Percentiles rank a stretch among this genome's conserved stretches.
Evolutionary conservation across 352 stramenopile genomes (phyloP).

Genomic region (Salisapilia sapeloensis): DNA sequence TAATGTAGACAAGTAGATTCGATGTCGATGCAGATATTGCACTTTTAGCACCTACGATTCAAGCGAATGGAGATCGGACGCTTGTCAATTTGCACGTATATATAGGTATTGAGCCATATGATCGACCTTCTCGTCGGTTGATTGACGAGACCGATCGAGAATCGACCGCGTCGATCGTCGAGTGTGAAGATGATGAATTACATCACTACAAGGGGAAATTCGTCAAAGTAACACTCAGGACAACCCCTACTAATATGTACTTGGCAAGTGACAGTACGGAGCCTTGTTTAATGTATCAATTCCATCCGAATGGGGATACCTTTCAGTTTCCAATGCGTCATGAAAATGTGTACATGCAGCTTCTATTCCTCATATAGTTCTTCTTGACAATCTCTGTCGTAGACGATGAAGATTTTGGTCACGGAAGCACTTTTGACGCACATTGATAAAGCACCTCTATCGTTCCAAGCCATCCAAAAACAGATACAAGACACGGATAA

Average conservation of each 20-base stretch:
- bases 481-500: neutral
- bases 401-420: conserved; percentile 33
- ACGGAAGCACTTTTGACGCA: conserved; percentile 28
- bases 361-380: neutral
- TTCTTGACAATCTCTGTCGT: neutral
- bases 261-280: conserved; percentile 5
- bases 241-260: conserved; percentile 10
- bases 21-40: conserved; percentile 26
- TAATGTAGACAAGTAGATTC: conserved; percentile 16
- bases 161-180: too few species aligned
- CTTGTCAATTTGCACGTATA: conserved; percentile 23
- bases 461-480: conserved; percentile 9
- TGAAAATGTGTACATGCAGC: conserved; percentile 12
- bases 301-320: conserved; percentile 27
- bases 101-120: too few species aligned
- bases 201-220: too few species aligned
- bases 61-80: neutral
- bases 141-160: too few species aligned
- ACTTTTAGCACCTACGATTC: conserved; percentile 2
- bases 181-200: too few species aligned
- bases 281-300: conserved; percentile 29
- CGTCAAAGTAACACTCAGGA: too few species aligned
- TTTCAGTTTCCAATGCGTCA: conserved; percentile 29
- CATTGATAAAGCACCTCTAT: conserved; percentile 14
- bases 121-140: too few species aligned